Evolutionary conservation across 768 basidiomycete species (phyloP).

Genomic region (Mycena floridula): DNA sequence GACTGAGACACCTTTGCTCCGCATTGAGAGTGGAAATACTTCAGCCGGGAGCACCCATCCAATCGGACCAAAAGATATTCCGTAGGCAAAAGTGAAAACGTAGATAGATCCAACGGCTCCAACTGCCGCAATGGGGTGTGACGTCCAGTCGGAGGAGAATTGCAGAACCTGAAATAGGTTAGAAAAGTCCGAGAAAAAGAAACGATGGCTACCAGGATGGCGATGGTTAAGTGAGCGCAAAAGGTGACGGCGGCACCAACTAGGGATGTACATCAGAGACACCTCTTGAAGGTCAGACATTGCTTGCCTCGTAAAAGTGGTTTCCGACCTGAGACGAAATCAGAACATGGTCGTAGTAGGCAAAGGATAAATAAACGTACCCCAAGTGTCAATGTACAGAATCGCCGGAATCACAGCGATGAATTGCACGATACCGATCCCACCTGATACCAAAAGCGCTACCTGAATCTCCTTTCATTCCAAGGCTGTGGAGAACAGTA

Average conservation of each 20-base stretch:
- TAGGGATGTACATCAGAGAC: no score
- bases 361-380: slow-evolving; percentile 26
- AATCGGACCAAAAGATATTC: slow-evolving; percentile 72
- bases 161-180: slow-evolving; percentile 30
- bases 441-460: slow-evolving; percentile 66
- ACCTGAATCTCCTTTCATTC: slow-evolving; percentile 53
- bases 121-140: slow-evolving; percentile 58
- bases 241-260: slow-evolving; percentile 67
- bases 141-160: slow-evolving; percentile 52
- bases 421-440: slow-evolving; percentile 75
- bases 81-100: slow-evolving; percentile 71
- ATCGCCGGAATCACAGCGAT: slow-evolving; percentile 73
- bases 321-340: slow-evolving; percentile 42
- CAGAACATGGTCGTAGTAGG: not conserved
- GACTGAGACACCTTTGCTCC: slow-evolving; percentile 77
- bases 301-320: slow-evolving; percentile 56
- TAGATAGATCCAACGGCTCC: slow-evolving; percentile 69
- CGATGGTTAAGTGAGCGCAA: slow-evolving; percentile 57
- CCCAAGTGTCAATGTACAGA: slow-evolving; percentile 58
- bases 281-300: no score
- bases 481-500: slow-evolving; percentile 58
- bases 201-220: slow-evolving; percentile 52
- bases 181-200: slow-evolving; percentile 3
- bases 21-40: slow-evolving; percentile 72
- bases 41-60: slow-evolving; percentile 84